phyloP scores from a whole-genome alignment of 176 grass and related monocot species.

The Zoysia japonica region DNA sequence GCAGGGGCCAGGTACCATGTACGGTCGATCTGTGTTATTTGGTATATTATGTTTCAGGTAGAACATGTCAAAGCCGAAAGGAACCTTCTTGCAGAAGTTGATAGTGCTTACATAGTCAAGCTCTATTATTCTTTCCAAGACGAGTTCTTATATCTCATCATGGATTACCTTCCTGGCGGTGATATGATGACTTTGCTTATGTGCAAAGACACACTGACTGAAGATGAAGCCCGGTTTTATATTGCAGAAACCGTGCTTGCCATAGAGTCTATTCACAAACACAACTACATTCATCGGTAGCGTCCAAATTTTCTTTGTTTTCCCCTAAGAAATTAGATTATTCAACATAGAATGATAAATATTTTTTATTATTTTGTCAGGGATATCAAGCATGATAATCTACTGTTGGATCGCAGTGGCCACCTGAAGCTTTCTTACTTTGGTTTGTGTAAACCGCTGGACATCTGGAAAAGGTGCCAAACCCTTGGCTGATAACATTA shows the following conservation, averaged over 20 bases:
- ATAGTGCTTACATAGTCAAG: conserved; percentile 96
- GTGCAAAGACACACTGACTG: conserved; percentile 91
- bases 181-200: conserved; percentile 99
- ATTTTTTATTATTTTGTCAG: conserved; percentile 46
- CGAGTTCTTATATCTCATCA: conserved; percentile 93
- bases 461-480: conserved; percentile 68
- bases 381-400: conserved; percentile 98
- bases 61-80: conserved; percentile 99
- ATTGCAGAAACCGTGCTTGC: conserved; percentile 96
- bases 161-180: conserved; percentile 98
- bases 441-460: conserved; percentile 94
- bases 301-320: conserved; percentile 7
- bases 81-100: conserved; percentile 97
- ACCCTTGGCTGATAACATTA: conserved; percentile 56
- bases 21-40: conserved; percentile 31
- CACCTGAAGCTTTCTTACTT: conserved; percentile 99
- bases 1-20: conserved; percentile 93
- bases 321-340: neutral
- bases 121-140: conserved; percentile 98
- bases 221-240: conserved; percentile 95
- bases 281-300: conserved; percentile 97
- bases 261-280: conserved; percentile 95
- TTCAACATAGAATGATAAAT: conserved; percentile 26
- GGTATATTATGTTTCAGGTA: conserved; percentile 56
- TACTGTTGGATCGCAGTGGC: conserved; percentile 82